Conservation (phyloP, 495 filamentous ascomycete species). For the Amphirosellinia nigrospora region DNA sequence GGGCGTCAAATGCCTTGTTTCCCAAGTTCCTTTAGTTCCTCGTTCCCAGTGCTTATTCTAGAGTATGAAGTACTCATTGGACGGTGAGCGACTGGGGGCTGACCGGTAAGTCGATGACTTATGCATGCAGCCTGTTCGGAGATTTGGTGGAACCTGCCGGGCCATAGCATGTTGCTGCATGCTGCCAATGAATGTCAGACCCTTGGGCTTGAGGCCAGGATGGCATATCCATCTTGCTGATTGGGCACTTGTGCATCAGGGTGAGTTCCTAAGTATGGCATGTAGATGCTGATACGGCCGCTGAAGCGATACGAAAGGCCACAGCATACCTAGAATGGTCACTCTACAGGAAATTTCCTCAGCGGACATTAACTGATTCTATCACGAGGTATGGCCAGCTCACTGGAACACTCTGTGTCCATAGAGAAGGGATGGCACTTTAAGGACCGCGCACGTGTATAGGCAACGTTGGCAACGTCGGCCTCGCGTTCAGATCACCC, state of each 20-base stretch:
- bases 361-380: not conserved
- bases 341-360: not conserved
- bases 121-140: constrained; percentile 39
- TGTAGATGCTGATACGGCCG: not conserved
- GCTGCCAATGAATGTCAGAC: constrained; percentile 3
- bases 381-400: not conserved
- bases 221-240: not conserved
- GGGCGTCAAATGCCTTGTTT: not conserved
- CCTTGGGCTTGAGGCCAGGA: constrained; percentile 16
- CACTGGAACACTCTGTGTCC: not conserved
- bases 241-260: constrained; percentile 15
- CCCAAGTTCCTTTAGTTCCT: not conserved
- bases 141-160: constrained; percentile 37
- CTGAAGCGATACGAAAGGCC: not conserved
- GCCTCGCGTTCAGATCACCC: not conserved
- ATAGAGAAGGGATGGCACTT: not conserved
- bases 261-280: not conserved
- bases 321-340: not conserved
- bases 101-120: constrained; percentile 18
- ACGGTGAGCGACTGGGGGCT: not conserved
- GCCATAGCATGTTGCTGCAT: constrained; percentile 31
- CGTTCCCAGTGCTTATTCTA: not conserved
- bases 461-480: not conserved
- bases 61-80: not conserved
- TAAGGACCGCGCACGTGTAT: not conserved